phyloP scores from a whole-genome alignment of 1,139 yeast species.

The Debaryomyces sp. region DNA sequence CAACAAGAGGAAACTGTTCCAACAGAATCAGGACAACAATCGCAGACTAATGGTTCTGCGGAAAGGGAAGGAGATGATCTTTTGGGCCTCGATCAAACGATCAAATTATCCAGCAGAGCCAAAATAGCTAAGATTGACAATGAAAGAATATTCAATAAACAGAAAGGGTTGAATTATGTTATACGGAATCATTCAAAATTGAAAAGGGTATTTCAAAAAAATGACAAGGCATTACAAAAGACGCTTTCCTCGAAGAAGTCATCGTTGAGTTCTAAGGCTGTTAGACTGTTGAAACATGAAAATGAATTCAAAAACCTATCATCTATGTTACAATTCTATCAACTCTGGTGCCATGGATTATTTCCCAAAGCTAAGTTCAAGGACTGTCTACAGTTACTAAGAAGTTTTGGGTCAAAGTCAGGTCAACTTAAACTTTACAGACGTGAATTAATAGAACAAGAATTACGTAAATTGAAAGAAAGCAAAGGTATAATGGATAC shows the following conservation, averaged over 20 bases:
- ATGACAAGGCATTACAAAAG: conserved; percentile 30
- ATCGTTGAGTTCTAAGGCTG: conserved; percentile 5
- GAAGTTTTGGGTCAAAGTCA: conserved; percentile 37
- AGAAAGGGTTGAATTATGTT: conserved; percentile 52
- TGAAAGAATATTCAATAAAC: conserved; percentile 47
- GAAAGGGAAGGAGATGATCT: conserved; percentile 25
- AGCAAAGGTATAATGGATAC: conserved; percentile 34
- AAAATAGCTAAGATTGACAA: conserved; percentile 50
- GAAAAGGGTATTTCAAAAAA: conserved; percentile 26
- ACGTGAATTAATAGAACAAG: conserved; percentile 37
- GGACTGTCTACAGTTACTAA: conserved; percentile 52
- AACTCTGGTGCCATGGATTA: conserved; percentile 81
- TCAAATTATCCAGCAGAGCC: conserved; percentile 35
- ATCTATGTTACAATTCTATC: conserved; percentile 64
- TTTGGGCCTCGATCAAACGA: conserved; percentile 44
- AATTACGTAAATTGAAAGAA: conserved; percentile 34
- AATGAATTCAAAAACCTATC: conserved; percentile 46
- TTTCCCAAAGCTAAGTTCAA: conserved; percentile 78
- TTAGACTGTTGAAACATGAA: conserved; percentile 30
- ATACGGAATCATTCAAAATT: conserved; percentile 42
- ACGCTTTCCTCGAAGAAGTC: conserved; percentile 13
- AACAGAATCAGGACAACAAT: not conserved
- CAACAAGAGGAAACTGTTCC: conserved; percentile 8
- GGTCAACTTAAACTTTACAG: conserved; percentile 38
- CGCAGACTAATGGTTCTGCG: not conserved